Conservation (phyloP, 2,329 filamentous ascomycete genomes). For the Ceratocystiopsis minuta region DNA sequence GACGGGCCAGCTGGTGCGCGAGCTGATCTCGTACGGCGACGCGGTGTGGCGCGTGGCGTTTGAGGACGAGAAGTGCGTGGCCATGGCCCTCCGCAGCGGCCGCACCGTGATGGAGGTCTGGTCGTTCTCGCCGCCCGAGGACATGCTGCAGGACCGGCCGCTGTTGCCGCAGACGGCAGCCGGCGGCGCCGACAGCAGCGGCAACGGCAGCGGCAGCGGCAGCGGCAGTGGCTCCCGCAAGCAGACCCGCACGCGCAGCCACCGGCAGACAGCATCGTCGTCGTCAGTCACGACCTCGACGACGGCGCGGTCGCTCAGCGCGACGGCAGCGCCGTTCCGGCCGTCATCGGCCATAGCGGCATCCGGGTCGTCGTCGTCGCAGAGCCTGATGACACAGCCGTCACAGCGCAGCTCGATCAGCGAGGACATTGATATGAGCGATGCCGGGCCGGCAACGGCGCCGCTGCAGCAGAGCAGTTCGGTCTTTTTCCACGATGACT, state of each 20-base stretch:
- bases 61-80: constrained; percentile 94
- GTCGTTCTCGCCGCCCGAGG: constrained; percentile 81
- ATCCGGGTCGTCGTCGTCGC: constrained; percentile 17
- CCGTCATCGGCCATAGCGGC: constrained; percentile 23
- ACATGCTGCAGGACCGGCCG: constrained; percentile 36
- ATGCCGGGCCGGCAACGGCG: constrained; percentile 36
- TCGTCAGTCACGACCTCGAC: constrained; percentile 20
- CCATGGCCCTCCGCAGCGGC: constrained; percentile 69
- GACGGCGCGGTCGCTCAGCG: constrained; percentile 30
- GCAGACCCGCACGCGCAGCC: too few relatives aligned
- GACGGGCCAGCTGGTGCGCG: constrained; percentile 74
- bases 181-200: too few relatives aligned
- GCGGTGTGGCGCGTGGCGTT: constrained; percentile 97
- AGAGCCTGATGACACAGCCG: constrained; percentile 15
- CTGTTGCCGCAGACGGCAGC: constrained; percentile 22
- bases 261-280: too few relatives aligned
- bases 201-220: neutral
- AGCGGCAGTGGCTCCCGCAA: too few relatives aligned
- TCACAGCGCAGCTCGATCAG: constrained; percentile 15
- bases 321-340: constrained; percentile 10
- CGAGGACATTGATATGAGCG: constrained; percentile 37
- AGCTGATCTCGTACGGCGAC: constrained; percentile 79
- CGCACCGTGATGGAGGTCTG: constrained; percentile 98
- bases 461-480: constrained; percentile 28
- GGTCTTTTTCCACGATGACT: constrained; percentile 30